Evolutionary conservation across 345 rosid genomes (phyloP), one percentile per base, ranked within the genome.

Genomic region (Toxicodendron radicans): DNA sequence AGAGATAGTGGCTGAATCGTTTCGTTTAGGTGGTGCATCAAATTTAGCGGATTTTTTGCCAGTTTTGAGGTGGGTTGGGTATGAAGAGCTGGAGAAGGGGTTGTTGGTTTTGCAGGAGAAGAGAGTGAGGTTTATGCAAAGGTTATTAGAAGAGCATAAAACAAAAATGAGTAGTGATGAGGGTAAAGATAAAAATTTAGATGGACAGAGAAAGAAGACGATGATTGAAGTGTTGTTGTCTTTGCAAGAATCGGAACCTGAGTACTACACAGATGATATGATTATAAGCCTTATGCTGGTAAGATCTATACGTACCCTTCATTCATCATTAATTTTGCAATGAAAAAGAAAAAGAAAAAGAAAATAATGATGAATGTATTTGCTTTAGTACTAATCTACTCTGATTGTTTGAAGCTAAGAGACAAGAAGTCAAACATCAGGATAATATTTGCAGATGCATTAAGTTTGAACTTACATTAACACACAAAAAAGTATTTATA

Each of bases 221-320:
- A 20, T 84, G 80, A 77, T 84, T 59, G 67, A 76, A n/a, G 81
- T 81, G 21, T 20, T 79, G 76, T 57, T 81, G 68, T 66, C 81
- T 18, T 54, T 79, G 56, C 81, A 75, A 56, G 68, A 77, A 54
- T 38, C 75, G 0, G 85, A 73, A 1, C 87, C 83, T 0, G 82
- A 84, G 18, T 58, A 57, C 59, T 81, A 79, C 68, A 67, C 24
- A 0, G 87, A 84, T 41, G 71, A 79, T 23, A 45, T 56, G 24
- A 84, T 81, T 71, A 68, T 60, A 72, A 41, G 75, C 72, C 46
- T 81, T 3, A 35, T 79, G 70, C 56, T 75, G 60, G 84, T 83
- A 62, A 66, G 69, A 33, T 68, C 5, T 35, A 10, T 2, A 4
- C 24, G 20, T 2, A 4, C 24, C 11, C 24, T 3, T 56, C 23